Percentiles rank a stretch among this genome's conserved stretches.
These are phyloP conservation scores for Lachnellula willkommii DNA, from an alignment of 2,329 filamentous ascomycete species.

Conservation along the genomic window DNA sequence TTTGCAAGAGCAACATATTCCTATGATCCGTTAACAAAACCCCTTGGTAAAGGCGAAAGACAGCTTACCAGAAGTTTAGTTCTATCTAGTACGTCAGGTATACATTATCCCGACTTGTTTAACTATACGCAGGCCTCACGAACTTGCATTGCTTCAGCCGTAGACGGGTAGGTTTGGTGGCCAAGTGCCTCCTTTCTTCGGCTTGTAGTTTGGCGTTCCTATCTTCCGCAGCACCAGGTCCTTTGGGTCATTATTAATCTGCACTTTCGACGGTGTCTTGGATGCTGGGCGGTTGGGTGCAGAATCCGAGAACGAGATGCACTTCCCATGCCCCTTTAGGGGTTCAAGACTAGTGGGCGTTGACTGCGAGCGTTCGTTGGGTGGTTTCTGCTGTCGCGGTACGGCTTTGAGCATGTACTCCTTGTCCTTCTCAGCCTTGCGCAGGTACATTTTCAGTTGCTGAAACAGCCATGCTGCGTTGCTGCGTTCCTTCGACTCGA, in stretches of 20 bases:
- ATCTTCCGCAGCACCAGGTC: conserved; percentile 4
- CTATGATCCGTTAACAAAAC: too few relatives aligned
- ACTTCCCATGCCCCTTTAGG: background rate
- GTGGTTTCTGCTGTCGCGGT: background rate
- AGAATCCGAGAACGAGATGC: conserved; percentile 1
- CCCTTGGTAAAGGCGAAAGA: too few relatives aligned
- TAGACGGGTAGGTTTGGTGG: background rate
- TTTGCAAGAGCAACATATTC: too few relatives aligned
- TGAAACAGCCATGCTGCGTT: conserved; percentile 1
- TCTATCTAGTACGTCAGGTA: too few relatives aligned
- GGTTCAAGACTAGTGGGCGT: background rate
- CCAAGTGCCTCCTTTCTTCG: background rate
- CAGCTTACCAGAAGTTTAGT: too few relatives aligned
- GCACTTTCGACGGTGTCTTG: background rate
- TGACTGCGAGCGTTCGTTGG: conserved; percentile 1
- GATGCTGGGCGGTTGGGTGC: background rate
- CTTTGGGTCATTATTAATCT: background rate
- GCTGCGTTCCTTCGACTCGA: conserved; percentile 5
- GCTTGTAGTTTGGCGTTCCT: conserved; percentile 1
- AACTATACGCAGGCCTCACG: background rate
- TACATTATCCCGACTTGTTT: too few relatives aligned
- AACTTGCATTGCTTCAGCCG: background rate
- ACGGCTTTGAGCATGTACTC: conserved; percentile 14
- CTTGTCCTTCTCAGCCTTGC: conserved; percentile 1
- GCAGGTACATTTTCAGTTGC: background rate